Conservation (phyloP, 2,329 filamentous ascomycete genomes). For the Nectriaceae sp. region DNA sequence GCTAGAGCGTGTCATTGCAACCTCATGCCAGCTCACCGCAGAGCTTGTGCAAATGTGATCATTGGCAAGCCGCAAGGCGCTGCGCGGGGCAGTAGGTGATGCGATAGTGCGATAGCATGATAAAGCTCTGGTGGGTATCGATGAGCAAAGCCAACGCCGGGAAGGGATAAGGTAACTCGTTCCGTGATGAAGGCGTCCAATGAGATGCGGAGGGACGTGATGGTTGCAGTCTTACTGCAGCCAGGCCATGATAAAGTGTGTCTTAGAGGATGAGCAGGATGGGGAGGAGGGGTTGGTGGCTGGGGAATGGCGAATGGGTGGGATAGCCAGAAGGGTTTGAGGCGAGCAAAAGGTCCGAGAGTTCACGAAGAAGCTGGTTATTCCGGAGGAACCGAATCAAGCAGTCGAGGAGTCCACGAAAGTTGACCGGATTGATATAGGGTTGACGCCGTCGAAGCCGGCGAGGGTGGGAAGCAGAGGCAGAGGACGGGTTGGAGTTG, state of each 20-base stretch:
- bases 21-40: constrained; percentile 15
- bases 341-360: too few species aligned
- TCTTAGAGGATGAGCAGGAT: background rate
- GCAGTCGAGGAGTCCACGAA: too few species aligned
- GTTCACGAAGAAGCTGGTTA: too few species aligned
- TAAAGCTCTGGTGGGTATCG: constrained; percentile 16
- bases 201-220: constrained; percentile 6
- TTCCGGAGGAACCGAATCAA: too few species aligned
- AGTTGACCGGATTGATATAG: too few species aligned
- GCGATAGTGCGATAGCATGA: constrained; percentile 14
- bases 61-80: background rate
- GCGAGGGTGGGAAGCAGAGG: too few species aligned
- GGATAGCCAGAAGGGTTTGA: too few species aligned
- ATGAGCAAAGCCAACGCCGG: constrained; percentile 5
- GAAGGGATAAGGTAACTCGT: constrained; percentile 14
- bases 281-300: background rate
- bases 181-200: constrained; percentile 17
- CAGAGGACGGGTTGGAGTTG: too few species aligned
- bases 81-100: constrained; percentile 9
- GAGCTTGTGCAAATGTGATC: too few species aligned
- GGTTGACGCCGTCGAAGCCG: too few species aligned
- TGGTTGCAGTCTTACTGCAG: constrained; percentile 21
- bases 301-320: background rate
- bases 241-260: constrained; percentile 15
- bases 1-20: constrained; percentile 16